Conservation (phyloP, 257 asterid species). For the Ballota nigra region DNA sequence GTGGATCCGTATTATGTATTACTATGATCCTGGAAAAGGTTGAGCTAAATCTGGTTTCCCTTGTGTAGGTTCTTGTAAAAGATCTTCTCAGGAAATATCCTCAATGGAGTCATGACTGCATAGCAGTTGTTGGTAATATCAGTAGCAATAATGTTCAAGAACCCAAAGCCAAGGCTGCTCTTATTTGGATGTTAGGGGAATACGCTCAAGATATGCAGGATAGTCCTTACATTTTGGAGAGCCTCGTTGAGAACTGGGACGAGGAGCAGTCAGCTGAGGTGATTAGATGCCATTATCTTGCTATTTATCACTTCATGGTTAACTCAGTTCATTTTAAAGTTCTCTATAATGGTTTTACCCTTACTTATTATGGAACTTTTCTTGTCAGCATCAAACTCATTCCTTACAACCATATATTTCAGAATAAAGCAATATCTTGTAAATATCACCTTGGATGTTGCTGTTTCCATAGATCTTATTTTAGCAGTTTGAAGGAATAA, state of each 20-base stretch:
- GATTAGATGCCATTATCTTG: constrained; percentile 20
- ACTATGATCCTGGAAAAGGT: constrained; percentile 4
- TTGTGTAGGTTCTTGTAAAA: constrained; percentile 89
- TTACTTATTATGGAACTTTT: not conserved
- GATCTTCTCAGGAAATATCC: constrained; percentile 99
- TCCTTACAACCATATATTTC: not conserved
- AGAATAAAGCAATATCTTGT: not conserved
- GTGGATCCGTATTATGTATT: constrained; percentile 13
- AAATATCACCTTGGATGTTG: not conserved
- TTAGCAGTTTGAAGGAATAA: constrained; percentile 2
- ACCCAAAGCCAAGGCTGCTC: constrained; percentile 98
- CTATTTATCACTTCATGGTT: not conserved
- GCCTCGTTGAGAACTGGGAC: constrained; percentile 90
- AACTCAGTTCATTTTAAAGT: not conserved
- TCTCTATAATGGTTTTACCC: not conserved
- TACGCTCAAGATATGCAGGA: constrained; percentile 99
- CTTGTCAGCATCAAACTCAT: not conserved
- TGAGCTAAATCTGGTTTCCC: constrained; percentile 23
- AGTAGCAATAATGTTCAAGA: constrained; percentile 96
- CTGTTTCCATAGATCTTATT: constrained; percentile 3
- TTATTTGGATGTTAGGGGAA: constrained; percentile 99
- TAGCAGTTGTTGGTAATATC: constrained; percentile 96
- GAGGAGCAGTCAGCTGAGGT: constrained; percentile 98
- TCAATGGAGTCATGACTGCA: constrained; percentile 99
- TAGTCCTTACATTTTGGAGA: constrained; percentile 87